Percentiles rank a stretch among this genome's conserved stretches.
Evolutionary conservation across 768 basidiomycete species (phyloP).

Genomic region (Lentinula detonsa): DNA sequence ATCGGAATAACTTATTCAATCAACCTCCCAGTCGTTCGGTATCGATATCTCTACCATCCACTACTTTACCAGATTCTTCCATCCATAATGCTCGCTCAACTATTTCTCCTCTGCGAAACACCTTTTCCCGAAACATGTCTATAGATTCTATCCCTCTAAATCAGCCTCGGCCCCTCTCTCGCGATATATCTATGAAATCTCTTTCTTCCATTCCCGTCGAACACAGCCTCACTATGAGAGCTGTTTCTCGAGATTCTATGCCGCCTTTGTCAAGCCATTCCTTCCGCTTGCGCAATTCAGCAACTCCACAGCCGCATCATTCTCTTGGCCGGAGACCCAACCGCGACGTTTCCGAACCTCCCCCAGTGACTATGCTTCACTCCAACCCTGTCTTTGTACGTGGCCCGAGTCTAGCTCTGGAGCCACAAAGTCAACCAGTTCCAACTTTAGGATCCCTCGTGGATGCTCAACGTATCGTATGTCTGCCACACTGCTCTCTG

Average conservation of each 20-base stretch:
- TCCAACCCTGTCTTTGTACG: constrained; percentile 69
- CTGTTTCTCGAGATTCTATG: constrained; percentile 36
- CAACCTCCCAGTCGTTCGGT: constrained; percentile 18
- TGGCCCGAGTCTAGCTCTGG: constrained; percentile 36
- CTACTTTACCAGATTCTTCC: constrained; percentile 22
- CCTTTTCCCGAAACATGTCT: constrained; percentile 59
- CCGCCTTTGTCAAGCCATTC: constrained; percentile 36
- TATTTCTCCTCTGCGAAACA: constrained; percentile 36
- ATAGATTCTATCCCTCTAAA: constrained; percentile 52
- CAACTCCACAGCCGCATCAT: constrained; percentile 62
- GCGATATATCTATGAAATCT: constrained; percentile 33
- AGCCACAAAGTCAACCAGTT: constrained; percentile 20
- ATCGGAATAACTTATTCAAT: constrained; percentile 12
- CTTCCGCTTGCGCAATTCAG: constrained; percentile 60
- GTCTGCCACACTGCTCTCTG: constrained; percentile 17
- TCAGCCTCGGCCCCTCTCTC: constrained; percentile 26
- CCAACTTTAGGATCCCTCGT: constrained; percentile 54
- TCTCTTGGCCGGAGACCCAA: constrained; percentile 67
- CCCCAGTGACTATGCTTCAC: constrained; percentile 53
- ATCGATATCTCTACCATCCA: constrained; percentile 17
- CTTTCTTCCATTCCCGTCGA: constrained; percentile 10
- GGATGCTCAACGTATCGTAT: constrained; percentile 50
- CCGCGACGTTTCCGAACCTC: constrained; percentile 63
- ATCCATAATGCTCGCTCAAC: constrained; percentile 32
- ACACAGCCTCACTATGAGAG: background rate